Evolutionary conservation across 768 basidiomycete genomes (phyloP), one percentile per base, ranked within the genome.

Genomic region (Gloeostereum incarnatum): DNA sequence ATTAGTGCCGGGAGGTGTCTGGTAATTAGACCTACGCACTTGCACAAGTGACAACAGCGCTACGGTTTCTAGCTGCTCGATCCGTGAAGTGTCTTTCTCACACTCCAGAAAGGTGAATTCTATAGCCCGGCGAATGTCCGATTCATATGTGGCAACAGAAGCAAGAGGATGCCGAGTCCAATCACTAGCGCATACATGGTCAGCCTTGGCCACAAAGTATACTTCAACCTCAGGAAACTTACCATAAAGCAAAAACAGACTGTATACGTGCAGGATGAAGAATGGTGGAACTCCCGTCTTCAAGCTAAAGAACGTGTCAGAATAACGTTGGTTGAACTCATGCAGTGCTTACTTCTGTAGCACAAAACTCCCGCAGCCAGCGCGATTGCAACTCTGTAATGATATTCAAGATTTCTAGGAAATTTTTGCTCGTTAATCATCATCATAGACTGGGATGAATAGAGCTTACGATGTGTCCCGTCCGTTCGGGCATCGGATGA

Each of bases 281-380:
- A 24, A 66, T 42, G 6, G 58, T 37, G 44, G 29, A 11, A 24
- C 5, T 43, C 8, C 42, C 53, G 35, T 46, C 41, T 11, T 35
- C 24, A 22, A 45, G 41, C 38, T 46, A 27, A 33, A 41, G 11
- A 41, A 20, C n/a, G 16, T 32, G 27, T 17, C n/a, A 20, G 30
- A n/a, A 19, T 20, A 22, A 16, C 31, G 22, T 23, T 22, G 23
- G 5, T 30, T 30, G 13, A n/a, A 6, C 3, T 13, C 29, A 2
- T 13, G 17, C 3, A 30, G 17, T 11, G 21, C 33, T 34, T 20
- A 34, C 33, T 14, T 11, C 38, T 17, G 45, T 35, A 16, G 51
- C 53, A 77, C 77, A 81, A 3, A 79, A 35, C 3, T 62, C 57
- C 41, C 65, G 61, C 1, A 81, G 54, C 75, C 77, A 77, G 41